Conservation (phyloP, 768 basidiomycete genomes). For the Pleurotus ostreatus region DNA sequence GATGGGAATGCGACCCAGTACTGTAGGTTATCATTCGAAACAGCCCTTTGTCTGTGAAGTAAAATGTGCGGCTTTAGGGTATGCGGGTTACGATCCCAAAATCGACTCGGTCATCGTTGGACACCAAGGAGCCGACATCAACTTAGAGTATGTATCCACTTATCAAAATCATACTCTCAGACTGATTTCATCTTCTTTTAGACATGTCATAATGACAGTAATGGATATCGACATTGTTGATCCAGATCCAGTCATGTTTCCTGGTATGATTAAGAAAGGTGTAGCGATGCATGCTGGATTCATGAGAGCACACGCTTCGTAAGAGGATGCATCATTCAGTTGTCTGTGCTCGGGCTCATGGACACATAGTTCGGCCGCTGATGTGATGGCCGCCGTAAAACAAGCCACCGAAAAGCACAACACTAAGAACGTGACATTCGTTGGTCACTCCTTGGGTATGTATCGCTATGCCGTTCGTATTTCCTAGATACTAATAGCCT, state of each 20-base stretch:
- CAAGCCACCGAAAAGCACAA: not conserved
- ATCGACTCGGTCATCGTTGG: constrained; percentile 1
- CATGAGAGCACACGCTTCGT: not conserved
- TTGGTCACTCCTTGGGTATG: constrained; percentile 3
- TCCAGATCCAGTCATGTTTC: constrained; percentile 1
- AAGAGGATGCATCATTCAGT: not conserved
- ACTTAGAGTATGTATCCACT: not conserved
- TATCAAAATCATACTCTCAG: not conserved
- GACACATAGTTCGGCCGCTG: not conserved
- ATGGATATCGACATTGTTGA: constrained; percentile 5
- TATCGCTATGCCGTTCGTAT: not conserved
- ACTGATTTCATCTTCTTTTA: not conserved
- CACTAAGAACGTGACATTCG: not conserved
- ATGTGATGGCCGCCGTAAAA: constrained; percentile 4
- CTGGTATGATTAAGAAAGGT: not conserved
- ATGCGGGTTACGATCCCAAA: constrained; percentile 4
- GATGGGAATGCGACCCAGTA: constrained; percentile 1
- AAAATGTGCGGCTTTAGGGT: not conserved
- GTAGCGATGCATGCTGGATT: not conserved
- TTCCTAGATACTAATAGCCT: not conserved
- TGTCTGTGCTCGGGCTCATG: not conserved
- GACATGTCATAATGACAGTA: constrained; percentile 1
- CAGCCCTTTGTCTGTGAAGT: not conserved
- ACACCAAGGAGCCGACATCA: constrained; percentile 4
- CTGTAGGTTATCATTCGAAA: not conserved